Evolutionary conservation across 495 filamentous ascomycete species (phyloP), one percentile per base, ranked within the genome.

Genomic region (Corynascus novoguineensis): DNA sequence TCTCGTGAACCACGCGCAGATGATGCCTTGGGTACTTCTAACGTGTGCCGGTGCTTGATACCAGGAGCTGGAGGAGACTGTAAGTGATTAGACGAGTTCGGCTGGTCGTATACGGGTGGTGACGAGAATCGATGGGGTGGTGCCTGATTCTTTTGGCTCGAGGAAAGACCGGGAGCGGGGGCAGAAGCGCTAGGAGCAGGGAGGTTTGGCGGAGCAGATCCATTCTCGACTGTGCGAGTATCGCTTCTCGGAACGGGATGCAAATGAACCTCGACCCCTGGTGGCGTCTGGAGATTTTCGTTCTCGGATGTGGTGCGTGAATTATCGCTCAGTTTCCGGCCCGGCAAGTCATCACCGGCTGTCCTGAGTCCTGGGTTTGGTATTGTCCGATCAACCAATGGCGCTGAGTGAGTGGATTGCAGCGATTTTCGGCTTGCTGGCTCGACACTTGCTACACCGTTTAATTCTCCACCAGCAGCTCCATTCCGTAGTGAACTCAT

Each of bases 31-130:
- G 93, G 87, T 1, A 97, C 90, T 68, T 97, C 90, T 27, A 97
- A 72, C 0, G 92, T 97, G 72, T 97, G 88, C 55, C 93, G 85
- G 48, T 97, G 90, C 65, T 86, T 85, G 52, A 90, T 65, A 1
- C 79, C 75, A 44, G 73, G 65, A 11, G 69, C 69, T 21, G 73
- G 71, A 59, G 78, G 65, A 59, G 71, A 73, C 29, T 74, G 73
- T 15, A 78, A 65, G 12, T 75, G 68, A n/a, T 71, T 76, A 40
- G 73, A 69, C 52, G 72, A 65, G 44, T 66, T 69, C 21, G 74
- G 62, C 15, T 72, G 69, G 14, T 76, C 72, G 50, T 78, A 79
- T 35, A 74, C 73, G 0, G 90, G 82, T 15, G 89, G 88, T 6
- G 89, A 90, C 7, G 90, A 92, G 55, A 86, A 86, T 61, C 88